Conservation (phyloP, 1,139 yeast species). For the Scheffersomyces stambukii region DNA sequence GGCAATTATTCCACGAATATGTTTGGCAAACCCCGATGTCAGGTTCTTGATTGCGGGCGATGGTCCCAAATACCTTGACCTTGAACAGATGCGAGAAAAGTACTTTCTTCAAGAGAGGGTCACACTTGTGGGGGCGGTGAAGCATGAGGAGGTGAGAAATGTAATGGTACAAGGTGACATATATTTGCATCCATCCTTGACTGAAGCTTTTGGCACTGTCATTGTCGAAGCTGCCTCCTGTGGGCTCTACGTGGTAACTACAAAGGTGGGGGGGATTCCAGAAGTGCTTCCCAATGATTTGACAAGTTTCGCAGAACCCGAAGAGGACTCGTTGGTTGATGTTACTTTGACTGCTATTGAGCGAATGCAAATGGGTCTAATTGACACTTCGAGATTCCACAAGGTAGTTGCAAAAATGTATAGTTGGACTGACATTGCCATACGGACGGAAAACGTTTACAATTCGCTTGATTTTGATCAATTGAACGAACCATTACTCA, state of each 20-base stretch:
- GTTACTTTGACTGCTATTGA: conserved; percentile 66
- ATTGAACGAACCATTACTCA: conserved; percentile 46
- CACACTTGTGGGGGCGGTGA: conserved; percentile 76
- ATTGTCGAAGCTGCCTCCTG: conserved; percentile 97
- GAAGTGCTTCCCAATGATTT: conserved; percentile 91
- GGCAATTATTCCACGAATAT: conserved; percentile 82
- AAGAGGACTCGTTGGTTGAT: conserved; percentile 70
- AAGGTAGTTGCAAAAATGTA: conserved; percentile 77
- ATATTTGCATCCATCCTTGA: conserved; percentile 86
- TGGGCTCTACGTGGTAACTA: conserved; percentile 89
- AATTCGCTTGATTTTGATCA: conserved; percentile 44
- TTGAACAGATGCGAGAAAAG: conserved; percentile 93
- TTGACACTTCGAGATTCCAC: conserved; percentile 77
- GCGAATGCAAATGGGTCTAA: conserved; percentile 49
- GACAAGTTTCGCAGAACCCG: conserved; percentile 89
- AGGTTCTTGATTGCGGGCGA: conserved; percentile 90
- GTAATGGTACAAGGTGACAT: conserved; percentile 94
- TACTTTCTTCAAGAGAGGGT: conserved; percentile 86
- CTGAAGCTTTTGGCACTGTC: conserved; percentile 98
- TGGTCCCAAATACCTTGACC: conserved; percentile 91
- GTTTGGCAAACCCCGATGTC: conserved; percentile 59
- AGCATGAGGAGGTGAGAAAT: conserved; percentile 90
- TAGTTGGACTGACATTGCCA: conserved; percentile 89
- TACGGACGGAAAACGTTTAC: conserved; percentile 80
- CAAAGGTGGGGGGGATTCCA: conserved; percentile 96